Evolutionary conservation across 2,329 filamentous ascomycete species (phyloP).

Genomic region (Cladosporium phlei): DNA sequence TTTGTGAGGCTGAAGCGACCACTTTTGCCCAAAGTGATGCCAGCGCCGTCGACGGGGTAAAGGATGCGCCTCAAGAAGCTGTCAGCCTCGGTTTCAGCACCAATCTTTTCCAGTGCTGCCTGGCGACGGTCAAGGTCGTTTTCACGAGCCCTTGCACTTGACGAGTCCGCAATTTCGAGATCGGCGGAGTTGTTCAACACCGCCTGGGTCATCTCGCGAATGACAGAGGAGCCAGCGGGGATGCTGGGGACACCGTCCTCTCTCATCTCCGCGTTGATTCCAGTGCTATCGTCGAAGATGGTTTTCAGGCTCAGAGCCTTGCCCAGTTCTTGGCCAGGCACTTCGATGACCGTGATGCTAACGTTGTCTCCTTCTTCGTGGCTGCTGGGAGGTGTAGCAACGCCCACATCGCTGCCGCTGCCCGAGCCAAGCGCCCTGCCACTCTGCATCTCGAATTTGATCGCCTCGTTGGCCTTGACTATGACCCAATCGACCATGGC

Average conservation of each 20-base stretch:
- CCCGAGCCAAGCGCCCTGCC: conserved; percentile 64
- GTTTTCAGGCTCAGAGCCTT: conserved; percentile 86
- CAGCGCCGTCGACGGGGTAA: conserved; percentile 70
- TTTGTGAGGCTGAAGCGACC: conserved; percentile 74
- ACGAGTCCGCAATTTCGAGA: conserved; percentile 66
- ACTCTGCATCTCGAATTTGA: conserved; percentile 67
- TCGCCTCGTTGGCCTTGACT: conserved; percentile 78
- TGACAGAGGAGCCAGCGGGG: conserved; percentile 70
- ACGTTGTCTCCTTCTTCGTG: conserved; percentile 73
- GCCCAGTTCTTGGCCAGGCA: conserved; percentile 72
- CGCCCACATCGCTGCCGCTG: conserved; percentile 56
- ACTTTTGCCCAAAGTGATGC: conserved; percentile 72
- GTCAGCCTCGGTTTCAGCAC: conserved; percentile 72
- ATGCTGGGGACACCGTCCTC: conserved; percentile 81
- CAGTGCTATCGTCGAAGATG: conserved; percentile 85
- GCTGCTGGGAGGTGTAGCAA: conserved; percentile 60
- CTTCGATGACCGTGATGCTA: conserved; percentile 79
- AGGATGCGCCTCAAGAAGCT: conserved; percentile 78
- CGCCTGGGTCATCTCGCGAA: conserved; percentile 81
- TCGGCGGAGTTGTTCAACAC: conserved; percentile 72
- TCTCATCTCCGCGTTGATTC: conserved; percentile 97
- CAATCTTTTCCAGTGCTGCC: conserved; percentile 78
- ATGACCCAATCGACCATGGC: conserved; percentile 94
- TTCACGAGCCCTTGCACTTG: conserved; percentile 66
- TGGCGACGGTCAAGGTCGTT: conserved; percentile 77